A percentile compares a stretch with the other conserved stretches of the same genome.
Evolutionary conservation across 2,329 filamentous ascomycete species (phyloP).

Genomic region (Periconia sp.): DNA sequence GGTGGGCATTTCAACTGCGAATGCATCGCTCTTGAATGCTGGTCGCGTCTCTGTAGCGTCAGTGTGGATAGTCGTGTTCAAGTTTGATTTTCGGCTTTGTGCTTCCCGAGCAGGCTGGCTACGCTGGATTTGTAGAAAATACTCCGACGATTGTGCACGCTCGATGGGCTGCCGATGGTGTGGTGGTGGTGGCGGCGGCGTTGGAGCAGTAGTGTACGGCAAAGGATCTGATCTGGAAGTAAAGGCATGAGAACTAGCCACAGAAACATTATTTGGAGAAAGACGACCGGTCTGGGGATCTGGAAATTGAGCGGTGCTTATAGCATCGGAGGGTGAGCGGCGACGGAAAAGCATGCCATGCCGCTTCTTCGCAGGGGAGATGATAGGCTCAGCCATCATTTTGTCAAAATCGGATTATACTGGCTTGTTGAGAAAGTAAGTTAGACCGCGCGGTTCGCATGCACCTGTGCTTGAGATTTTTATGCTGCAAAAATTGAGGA

Average conservation of each 20-base stretch:
- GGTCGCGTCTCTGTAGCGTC: conserved; percentile 26
- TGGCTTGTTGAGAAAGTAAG: neutral
- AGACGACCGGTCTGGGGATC: conserved; percentile 13
- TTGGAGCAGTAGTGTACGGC: conserved; percentile 6
- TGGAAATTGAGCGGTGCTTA: conserved; percentile 13
- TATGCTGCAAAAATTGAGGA: neutral
- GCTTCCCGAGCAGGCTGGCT: conserved; percentile 14
- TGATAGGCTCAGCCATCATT: neutral
- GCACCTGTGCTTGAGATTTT: neutral
- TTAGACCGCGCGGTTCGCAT: neutral
- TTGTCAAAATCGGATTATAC: neutral
- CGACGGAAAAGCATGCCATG: conserved; percentile 22
- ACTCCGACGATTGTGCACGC: conserved; percentile 17
- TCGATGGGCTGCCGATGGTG: conserved; percentile 15
- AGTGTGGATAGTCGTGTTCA: conserved; percentile 27
- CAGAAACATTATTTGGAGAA: conserved; percentile 14
- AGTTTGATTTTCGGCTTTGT: conserved; percentile 25
- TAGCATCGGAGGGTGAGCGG: conserved; percentile 8
- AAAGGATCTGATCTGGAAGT: conserved; percentile 5
- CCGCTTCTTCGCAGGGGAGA: conserved; percentile 11
- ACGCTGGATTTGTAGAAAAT: conserved; percentile 16
- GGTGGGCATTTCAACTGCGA: conserved; percentile 37
- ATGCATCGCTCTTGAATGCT: conserved; percentile 37
- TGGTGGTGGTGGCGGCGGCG: conserved; percentile 5
- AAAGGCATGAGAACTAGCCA: conserved; percentile 10